phyloP scores from a whole-genome alignment of 305 asterid genomes.

The Salvia sclarea region DNA sequence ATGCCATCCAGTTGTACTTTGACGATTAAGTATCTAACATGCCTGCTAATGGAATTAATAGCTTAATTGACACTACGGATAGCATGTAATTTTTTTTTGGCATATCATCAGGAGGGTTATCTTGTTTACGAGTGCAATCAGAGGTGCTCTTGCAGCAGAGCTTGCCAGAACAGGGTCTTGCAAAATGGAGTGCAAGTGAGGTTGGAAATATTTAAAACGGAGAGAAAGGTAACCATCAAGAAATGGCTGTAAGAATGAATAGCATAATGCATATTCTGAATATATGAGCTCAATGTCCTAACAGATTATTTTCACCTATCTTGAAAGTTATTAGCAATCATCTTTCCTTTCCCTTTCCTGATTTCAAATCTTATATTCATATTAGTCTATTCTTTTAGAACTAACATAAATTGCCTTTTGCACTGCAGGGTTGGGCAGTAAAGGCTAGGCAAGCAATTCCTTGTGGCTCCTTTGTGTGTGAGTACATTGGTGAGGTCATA shows the following conservation, averaged over 20 bases:
- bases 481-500: conserved; percentile 92
- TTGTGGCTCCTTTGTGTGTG: conserved; percentile 96
- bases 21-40: conserved; percentile 11
- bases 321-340: neutral
- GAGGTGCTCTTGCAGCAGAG: conserved; percentile 74
- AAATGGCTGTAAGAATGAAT: conserved; percentile 2
- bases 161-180: conserved; percentile 90
- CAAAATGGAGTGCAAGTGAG: conserved; percentile 87
- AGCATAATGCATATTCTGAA: neutral
- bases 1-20: conserved; percentile 20
- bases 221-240: conserved; percentile 61
- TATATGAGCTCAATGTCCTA: neutral
- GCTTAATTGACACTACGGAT: conserved; percentile 18
- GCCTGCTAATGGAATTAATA: conserved; percentile 18
- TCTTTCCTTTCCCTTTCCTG: neutral
- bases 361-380: conserved; percentile 12
- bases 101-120: conserved; percentile 82
- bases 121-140: conserved; percentile 95
- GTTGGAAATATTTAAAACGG: conserved; percentile 92
- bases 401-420: conserved; percentile 16
- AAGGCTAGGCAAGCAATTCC: conserved; percentile 82
- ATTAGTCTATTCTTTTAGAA: neutral
- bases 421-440: conserved; percentile 96
- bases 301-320: conserved; percentile 3
- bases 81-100: conserved; percentile 14